Evolutionary conservation across 805 yeast genomes (phyloP).

Genomic region (Groenewaldozyma salmanticensis): DNA sequence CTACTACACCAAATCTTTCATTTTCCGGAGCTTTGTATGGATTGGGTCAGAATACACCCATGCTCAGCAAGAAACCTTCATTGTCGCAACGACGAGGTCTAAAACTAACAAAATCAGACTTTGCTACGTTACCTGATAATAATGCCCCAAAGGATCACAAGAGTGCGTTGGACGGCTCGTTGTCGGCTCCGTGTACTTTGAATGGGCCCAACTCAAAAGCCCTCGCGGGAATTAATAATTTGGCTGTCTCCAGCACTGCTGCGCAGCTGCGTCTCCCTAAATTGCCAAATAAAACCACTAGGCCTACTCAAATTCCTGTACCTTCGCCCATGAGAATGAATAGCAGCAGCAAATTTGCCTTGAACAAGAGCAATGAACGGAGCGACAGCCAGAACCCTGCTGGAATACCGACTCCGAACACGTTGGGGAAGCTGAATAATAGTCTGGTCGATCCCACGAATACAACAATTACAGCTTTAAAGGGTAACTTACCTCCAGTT

Average conservation of each 20-base stretch:
- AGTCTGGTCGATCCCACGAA: constrained; percentile 16
- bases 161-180: neutral
- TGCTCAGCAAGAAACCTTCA: constrained; percentile 20
- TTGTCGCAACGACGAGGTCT: constrained; percentile 31
- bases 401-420: constrained; percentile 6
- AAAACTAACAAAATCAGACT: constrained; percentile 9
- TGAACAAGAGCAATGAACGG: constrained; percentile 10
- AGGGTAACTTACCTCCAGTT: constrained; percentile 1
- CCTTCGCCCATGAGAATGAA: neutral
- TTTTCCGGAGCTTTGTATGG: constrained; percentile 24
- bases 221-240: neutral
- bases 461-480: constrained; percentile 2
- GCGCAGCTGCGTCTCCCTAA: neutral
- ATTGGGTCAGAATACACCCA: too few relatives aligned
- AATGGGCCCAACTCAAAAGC: neutral
- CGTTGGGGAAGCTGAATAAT: constrained; percentile 20
- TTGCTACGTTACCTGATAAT: neutral
- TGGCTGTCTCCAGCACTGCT: neutral
- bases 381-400: constrained; percentile 13
- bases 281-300: too few relatives aligned
- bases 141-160: neutral
- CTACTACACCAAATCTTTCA: constrained; percentile 8
- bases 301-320: neutral
- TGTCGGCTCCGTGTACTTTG: neutral
- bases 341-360: neutral